A percentile compares a stretch with the other conserved stretches of the same genome.
Evolutionary conservation across 495 filamentous ascomycete genomes (phyloP).

Genomic region (Aspergillus hancockii): DNA sequence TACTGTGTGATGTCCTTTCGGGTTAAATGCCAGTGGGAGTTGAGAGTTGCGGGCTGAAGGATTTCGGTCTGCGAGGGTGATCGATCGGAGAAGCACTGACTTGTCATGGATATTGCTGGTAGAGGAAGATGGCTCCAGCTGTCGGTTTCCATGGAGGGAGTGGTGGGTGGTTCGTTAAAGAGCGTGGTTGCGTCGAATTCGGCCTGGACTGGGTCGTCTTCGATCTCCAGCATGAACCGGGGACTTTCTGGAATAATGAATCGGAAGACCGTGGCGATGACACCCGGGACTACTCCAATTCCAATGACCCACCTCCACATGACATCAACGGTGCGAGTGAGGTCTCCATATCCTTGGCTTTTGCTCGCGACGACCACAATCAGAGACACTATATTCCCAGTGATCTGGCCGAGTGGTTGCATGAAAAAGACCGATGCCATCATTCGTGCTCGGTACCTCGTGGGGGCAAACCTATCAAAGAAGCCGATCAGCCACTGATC

Average conservation of each 20-base stretch:
- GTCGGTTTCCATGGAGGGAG: conserved; percentile 6
- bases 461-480: conserved; percentile 55
- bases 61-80: conserved; percentile 23
- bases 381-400: conserved; percentile 54
- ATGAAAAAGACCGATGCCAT: conserved; percentile 66
- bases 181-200: conserved; percentile 48
- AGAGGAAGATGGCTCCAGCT: conserved; percentile 20
- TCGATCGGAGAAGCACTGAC: conserved; percentile 24
- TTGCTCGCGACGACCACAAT: conserved; percentile 44
- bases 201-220: conserved; percentile 47
- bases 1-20: conserved; percentile 47
- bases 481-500: conserved; percentile 3
- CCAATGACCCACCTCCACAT: conserved; percentile 65
- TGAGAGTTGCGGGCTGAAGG: conserved; percentile 40
- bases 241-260: conserved; percentile 64
- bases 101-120: conserved; percentile 31
- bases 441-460: conserved; percentile 60
- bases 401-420: conserved; percentile 67
- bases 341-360: conserved; percentile 30
- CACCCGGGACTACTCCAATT: conserved; percentile 60
- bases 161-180: conserved; percentile 29
- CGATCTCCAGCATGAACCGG: conserved; percentile 55
- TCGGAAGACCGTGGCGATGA: conserved; percentile 58
- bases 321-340: conserved; percentile 40
- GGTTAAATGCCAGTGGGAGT: conserved; percentile 45